A percentile compares a stretch with the other conserved stretches of the same genome.
Conservation (phyloP, 139 green algal genomes). For the Chlorella vulgaris region DNA sequence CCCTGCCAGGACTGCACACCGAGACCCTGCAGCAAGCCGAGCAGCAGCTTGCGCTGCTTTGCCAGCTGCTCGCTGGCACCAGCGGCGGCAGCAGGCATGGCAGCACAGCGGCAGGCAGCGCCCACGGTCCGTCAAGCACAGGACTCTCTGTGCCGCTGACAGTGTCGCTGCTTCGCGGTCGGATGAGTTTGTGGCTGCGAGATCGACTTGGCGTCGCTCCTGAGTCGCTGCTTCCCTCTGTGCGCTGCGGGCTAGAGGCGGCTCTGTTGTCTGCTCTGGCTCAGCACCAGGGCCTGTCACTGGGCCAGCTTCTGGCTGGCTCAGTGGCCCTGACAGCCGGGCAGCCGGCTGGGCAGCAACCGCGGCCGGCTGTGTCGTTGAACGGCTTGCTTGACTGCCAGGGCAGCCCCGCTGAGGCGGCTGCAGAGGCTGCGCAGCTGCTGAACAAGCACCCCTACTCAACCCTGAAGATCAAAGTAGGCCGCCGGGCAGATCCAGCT, state of each 20-base stretch:
- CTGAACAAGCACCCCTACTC: constrained; percentile 52
- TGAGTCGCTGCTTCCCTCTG: constrained; percentile 60
- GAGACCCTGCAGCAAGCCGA: constrained; percentile 72
- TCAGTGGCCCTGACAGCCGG: not conserved
- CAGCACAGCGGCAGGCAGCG: constrained; percentile 37
- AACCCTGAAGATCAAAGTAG: constrained; percentile 92
- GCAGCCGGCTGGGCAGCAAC: not conserved
- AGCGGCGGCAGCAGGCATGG: not conserved
- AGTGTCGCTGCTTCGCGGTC: constrained; percentile 51
- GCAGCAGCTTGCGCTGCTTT: constrained; percentile 67
- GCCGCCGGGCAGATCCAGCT: constrained; percentile 44
- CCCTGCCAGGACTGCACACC: constrained; percentile 86
- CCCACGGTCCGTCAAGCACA: not conserved
- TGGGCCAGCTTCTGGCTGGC: constrained; percentile 34
- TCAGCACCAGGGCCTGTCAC: constrained; percentile 29
- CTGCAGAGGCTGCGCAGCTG: constrained; percentile 32
- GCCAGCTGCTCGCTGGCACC: constrained; percentile 31
- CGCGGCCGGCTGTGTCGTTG: constrained; percentile 11
- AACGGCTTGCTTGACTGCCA: constrained; percentile 57
- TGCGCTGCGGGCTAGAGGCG: constrained; percentile 78
- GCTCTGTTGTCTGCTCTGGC: constrained; percentile 75
- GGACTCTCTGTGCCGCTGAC: constrained; percentile 53
- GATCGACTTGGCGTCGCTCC: constrained; percentile 39
- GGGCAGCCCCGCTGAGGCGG: constrained; percentile 11
- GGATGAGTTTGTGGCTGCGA: constrained; percentile 68